Conservation (phyloP, 2,329 filamentous ascomycete genomes). For the Diaporthe citriasiana region DNA sequence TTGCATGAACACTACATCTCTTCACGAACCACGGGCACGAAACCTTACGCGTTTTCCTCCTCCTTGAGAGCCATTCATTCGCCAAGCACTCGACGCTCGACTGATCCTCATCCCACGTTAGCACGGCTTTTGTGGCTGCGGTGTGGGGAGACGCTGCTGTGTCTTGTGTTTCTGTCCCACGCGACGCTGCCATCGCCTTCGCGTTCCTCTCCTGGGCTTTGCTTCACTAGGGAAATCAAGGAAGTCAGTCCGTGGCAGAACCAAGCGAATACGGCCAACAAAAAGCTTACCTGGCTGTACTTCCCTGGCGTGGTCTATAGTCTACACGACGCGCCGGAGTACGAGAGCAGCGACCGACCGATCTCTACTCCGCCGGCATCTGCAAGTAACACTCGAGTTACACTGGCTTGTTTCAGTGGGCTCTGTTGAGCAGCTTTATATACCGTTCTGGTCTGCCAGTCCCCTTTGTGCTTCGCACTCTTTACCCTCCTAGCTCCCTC, state of each 20-base stretch:
- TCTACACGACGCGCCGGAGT: slow-evolving; percentile 32
- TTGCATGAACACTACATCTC: slow-evolving; percentile 11
- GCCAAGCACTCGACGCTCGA: slow-evolving; percentile 9
- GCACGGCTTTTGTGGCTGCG: slow-evolving; percentile 34
- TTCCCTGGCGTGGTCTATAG: slow-evolving; percentile 2
- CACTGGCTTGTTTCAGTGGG: slow-evolving; percentile 44
- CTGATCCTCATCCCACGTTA: slow-evolving; percentile 23
- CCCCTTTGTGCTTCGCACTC: slow-evolving; percentile 35
- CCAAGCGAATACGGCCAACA: slow-evolving; percentile 8
- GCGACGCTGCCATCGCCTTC: slow-evolving; percentile 34
- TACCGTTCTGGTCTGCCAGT: slow-evolving; percentile 41
- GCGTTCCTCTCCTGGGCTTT: slow-evolving; percentile 13
- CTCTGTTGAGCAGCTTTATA: slow-evolving; percentile 41
- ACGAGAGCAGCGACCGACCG: slow-evolving; percentile 42
- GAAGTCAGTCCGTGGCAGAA: slow-evolving; percentile 22
- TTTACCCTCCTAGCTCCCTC: slow-evolving; percentile 42
- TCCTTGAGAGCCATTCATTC: not conserved
- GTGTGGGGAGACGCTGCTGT: slow-evolving; percentile 38
- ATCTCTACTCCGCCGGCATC: slow-evolving; percentile 37
- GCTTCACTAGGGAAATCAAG: slow-evolving; percentile 16
- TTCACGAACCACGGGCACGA: not conserved
- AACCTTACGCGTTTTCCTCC: not conserved
- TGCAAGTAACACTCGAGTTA: slow-evolving; percentile 40
- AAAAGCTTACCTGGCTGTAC: slow-evolving; percentile 29
- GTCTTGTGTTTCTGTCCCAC: slow-evolving; percentile 39